Evolutionary conservation across 176 grass and related monocot species (phyloP).

Genomic region (Oryza glumipatula): DNA sequence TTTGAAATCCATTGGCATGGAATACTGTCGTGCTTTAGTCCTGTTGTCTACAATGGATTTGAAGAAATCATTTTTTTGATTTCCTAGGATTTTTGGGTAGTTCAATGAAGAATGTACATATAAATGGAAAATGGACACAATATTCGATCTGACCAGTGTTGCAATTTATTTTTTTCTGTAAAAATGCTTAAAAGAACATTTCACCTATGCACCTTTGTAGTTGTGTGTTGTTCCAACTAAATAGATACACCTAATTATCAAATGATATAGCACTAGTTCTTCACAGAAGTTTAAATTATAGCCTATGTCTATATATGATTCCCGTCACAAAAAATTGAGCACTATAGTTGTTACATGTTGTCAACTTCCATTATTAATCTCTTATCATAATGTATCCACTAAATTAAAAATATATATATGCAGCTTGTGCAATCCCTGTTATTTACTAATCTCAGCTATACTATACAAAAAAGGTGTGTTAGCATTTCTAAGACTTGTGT

Average conservation of each 20-base stretch:
- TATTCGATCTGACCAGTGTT: not conserved
- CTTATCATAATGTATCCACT: not conserved
- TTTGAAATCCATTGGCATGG: not conserved
- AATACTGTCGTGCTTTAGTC: constrained; percentile 6
- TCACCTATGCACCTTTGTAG: too few relatives aligned
- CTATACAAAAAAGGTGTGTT: not conserved
- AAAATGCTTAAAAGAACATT: not conserved
- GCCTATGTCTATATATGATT: not conserved
- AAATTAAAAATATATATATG: too few relatives aligned
- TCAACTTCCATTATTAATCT: not conserved
- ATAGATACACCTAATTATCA: too few relatives aligned
- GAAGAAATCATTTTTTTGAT: not conserved
- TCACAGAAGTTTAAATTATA: not conserved
- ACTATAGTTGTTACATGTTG: not conserved
- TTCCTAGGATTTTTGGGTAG: constrained; percentile 7
- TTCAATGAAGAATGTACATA: constrained; percentile 5
- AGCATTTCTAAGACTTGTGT: not conserved
- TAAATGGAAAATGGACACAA: not conserved
- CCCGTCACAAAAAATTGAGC: not conserved
- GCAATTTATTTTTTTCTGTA: not conserved
- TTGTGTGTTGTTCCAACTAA: too few relatives aligned
- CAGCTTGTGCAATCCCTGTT: too few relatives aligned
- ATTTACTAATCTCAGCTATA: too few relatives aligned
- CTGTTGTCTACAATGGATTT: not conserved
- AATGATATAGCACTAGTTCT: not conserved